Conservation (phyloP, 495 filamentous ascomycete genomes). For the Astrothelium macrocarpum region DNA sequence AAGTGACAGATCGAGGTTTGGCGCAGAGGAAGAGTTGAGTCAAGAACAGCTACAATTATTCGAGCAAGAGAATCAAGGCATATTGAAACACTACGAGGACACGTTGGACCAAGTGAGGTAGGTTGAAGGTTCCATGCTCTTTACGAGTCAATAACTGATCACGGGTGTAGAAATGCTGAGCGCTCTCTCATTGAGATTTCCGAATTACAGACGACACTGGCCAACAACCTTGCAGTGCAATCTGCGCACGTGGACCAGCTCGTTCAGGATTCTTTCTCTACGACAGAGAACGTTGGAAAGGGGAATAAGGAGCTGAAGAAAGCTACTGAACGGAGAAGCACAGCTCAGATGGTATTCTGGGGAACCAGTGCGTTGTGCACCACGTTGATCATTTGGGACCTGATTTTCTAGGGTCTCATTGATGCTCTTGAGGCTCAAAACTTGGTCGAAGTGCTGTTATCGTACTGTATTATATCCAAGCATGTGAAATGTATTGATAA, state of each 20-base stretch:
- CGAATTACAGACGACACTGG: slow-evolving; percentile 80
- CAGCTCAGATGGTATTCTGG: slow-evolving; percentile 83
- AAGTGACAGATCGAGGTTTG: slow-evolving; percentile 36
- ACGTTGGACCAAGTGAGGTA: slow-evolving; percentile 87
- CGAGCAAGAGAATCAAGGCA: slow-evolving; percentile 82
- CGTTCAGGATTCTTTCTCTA: slow-evolving; percentile 71
- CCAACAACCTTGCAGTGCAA: slow-evolving; percentile 73
- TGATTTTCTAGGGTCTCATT: slow-evolving; percentile 30
- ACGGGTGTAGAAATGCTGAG: slow-evolving; percentile 62
- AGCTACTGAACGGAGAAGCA: slow-evolving; percentile 68
- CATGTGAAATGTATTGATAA: not conserved
- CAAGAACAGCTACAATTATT: slow-evolving; percentile 86
- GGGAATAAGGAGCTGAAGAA: slow-evolving; percentile 89
- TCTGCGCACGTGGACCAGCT: slow-evolving; percentile 79
- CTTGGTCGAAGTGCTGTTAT: too few species aligned
- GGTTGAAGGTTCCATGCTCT: slow-evolving; percentile 26
- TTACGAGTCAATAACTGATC: not conserved
- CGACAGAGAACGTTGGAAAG: slow-evolving; percentile 72
- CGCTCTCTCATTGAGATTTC: slow-evolving; percentile 87
- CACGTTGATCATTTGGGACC: slow-evolving; percentile 84
- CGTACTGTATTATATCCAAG: not conserved
- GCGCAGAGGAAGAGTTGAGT: slow-evolving; percentile 54
- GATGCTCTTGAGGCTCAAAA: not conserved
- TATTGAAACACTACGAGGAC: slow-evolving; percentile 87
- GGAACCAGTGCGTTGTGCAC: slow-evolving; percentile 71